Percentiles rank a stretch among this genome's conserved stretches.
Conservation (phyloP, 2,329 filamentous ascomycete species). For the Didymosphaeria variabile region DNA sequence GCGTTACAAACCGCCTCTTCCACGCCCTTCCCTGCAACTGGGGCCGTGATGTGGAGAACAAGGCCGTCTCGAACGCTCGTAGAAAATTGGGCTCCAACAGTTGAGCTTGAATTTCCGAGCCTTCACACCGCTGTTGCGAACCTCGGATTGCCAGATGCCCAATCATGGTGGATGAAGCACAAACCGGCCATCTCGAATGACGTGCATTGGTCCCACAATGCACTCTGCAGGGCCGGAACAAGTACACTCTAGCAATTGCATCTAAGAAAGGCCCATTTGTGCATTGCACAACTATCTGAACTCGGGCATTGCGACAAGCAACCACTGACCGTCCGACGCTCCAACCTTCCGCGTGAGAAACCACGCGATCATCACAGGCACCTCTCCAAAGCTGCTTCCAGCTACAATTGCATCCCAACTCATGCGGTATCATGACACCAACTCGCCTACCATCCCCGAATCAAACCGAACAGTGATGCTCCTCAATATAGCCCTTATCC, state of each 20-base stretch:
- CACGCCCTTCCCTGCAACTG: neutral
- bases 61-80: neutral
- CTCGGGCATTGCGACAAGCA: neutral
- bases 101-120: neutral
- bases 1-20: neutral
- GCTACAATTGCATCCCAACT: no score
- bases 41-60: neutral
- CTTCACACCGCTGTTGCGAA: neutral
- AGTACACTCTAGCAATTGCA: neutral
- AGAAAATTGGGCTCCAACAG: neutral
- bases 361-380: no score
- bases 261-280: neutral
- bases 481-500: no score
- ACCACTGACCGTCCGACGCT: neutral
- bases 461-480: no score
- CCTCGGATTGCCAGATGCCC: neutral
- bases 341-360: no score
- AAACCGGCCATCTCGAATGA: neutral
- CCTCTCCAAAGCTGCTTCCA: neutral
- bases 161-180: neutral
- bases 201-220: neutral
- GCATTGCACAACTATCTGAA: neutral
- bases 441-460: no score
- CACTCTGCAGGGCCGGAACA: neutral
- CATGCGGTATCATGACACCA: no score